phyloP scores from a whole-genome alignment of 1,284 basidiomycete genomes.

The Ganoderma multipileum region DNA sequence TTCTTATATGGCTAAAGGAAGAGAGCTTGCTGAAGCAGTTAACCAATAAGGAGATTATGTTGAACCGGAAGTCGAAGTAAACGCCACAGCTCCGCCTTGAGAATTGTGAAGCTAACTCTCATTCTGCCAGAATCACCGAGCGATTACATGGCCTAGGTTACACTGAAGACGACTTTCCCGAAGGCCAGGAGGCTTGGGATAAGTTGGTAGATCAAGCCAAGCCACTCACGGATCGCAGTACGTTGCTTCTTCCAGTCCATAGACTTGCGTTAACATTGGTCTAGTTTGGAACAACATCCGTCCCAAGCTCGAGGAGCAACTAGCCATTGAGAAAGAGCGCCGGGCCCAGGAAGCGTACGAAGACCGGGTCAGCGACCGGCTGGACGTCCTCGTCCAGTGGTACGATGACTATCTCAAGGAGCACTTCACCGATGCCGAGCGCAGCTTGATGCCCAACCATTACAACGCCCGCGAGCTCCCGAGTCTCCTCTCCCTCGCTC shows the following conservation, averaged over 20 bases:
- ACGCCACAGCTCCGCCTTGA: not conserved
- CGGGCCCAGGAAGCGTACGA: not conserved
- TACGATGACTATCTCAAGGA: conserved; percentile 3
- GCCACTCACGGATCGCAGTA: conserved; percentile 15
- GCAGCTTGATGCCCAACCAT: conserved; percentile 11
- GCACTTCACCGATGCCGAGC: not conserved
- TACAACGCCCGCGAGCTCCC: conserved; percentile 9
- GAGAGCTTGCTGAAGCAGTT: not conserved
- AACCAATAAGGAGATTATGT: not conserved
- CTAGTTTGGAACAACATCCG: conserved; percentile 20
- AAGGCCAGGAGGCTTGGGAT: not conserved
- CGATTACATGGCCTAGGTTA: conserved; percentile 14
- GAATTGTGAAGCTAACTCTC: no score
- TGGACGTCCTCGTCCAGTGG: not conserved
- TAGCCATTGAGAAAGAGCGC: conserved; percentile 5
- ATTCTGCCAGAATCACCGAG: conserved; percentile 4
- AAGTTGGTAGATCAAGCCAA: not conserved
- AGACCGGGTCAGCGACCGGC: not conserved
- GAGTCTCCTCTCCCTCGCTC: conserved; percentile 7
- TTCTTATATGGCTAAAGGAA: not conserved
- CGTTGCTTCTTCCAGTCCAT: not conserved
- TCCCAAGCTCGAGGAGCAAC: conserved; percentile 16
- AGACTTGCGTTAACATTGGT: not conserved
- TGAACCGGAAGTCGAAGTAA: not conserved
- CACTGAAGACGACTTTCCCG: conserved; percentile 6